These are phyloP conservation scores for Blastobotrys muscicola DNA, from an alignment of 805 yeast species.

Conservation along the genomic window DNA sequence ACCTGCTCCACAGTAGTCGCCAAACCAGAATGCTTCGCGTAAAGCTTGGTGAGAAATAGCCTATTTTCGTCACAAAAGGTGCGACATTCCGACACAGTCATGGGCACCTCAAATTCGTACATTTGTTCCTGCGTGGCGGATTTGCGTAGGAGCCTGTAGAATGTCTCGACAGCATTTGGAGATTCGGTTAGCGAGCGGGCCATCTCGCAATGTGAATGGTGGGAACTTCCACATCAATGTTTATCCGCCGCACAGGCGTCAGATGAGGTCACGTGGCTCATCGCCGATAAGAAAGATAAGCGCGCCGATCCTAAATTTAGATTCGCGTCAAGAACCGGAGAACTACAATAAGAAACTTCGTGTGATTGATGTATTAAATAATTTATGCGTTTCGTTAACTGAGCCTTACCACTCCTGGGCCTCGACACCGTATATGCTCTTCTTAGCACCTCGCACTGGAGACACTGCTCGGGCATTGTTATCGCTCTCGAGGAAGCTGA, in stretches of 20 bases:
- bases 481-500: slow-evolving; percentile 91
- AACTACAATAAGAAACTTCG: no score
- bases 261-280: no score
- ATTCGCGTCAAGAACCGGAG: not conserved
- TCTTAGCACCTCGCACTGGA: slow-evolving; percentile 33
- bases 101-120: not conserved
- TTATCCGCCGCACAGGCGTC: not conserved
- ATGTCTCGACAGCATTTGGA: no score
- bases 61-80: not conserved
- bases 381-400: not conserved
- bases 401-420: slow-evolving; percentile 5
- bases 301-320: not conserved
- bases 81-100: not conserved
- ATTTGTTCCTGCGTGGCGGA: no score
- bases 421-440: slow-evolving; percentile 4
- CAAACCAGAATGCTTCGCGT: not conserved
- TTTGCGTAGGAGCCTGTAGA: no score
- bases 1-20: not conserved
- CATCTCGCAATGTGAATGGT: not conserved
- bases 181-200: not conserved
- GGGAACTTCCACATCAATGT: not conserved
- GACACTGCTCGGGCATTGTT: slow-evolving; percentile 44
- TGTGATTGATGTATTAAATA: not conserved
- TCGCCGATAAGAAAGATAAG: not conserved
- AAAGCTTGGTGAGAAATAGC: not conserved